These are phyloP conservation scores for Saccharomycopsis sp. DNA, from an alignment of 805 yeast genomes.

Conservation along the genomic window DNA sequence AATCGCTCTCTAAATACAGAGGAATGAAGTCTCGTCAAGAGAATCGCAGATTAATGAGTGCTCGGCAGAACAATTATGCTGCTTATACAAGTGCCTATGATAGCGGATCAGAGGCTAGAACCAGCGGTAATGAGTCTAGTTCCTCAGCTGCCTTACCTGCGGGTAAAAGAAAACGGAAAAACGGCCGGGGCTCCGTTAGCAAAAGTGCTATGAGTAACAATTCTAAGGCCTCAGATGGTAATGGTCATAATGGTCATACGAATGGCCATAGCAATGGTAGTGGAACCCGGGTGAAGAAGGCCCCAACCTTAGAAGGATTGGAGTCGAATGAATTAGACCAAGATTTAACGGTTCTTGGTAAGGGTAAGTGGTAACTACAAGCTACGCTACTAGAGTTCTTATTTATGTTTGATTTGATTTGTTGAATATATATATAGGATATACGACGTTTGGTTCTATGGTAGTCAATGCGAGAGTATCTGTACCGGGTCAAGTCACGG, in stretches of 20 bases:
- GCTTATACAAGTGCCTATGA: slow-evolving; percentile 10
- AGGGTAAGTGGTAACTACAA: background rate
- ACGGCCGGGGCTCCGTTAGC: background rate
- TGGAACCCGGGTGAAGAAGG: slow-evolving; percentile 3
- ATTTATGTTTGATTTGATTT: background rate
- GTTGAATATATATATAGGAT: too few relatives aligned
- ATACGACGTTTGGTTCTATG: too few relatives aligned
- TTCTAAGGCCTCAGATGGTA: background rate
- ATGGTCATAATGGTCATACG: background rate
- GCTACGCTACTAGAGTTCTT: too few relatives aligned
- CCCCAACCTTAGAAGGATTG: slow-evolving; percentile 14
- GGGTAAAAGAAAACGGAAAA: background rate
- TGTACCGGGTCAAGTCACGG: background rate
- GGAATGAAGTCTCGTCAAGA: background rate
- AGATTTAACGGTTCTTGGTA: slow-evolving; percentile 7
- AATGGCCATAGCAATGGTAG: background rate
- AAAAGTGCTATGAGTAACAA: slow-evolving; percentile 1
- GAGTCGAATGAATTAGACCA: slow-evolving; percentile 13
- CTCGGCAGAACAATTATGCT: background rate
- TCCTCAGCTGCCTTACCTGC: background rate
- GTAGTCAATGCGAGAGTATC: too few relatives aligned
- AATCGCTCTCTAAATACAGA: background rate
- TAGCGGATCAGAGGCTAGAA: slow-evolving; percentile 15
- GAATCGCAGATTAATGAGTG: background rate
- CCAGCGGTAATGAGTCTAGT: slow-evolving; percentile 16